Conservation (phyloP, 805 yeast genomes). For the Saccharomycopsis schoenii region DNA sequence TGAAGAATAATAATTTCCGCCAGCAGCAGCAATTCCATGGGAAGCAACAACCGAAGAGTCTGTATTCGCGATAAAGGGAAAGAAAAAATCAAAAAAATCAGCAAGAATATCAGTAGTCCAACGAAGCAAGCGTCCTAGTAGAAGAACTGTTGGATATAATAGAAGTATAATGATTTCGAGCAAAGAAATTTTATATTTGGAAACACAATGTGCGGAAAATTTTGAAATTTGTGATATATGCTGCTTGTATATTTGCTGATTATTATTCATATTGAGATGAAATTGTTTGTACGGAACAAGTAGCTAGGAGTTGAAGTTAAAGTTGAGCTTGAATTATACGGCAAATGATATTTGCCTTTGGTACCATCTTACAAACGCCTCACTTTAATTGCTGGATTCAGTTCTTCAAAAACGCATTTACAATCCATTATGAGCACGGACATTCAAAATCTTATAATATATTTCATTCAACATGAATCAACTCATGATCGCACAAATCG, state of each 20-base stretch:
- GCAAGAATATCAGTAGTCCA: background rate
- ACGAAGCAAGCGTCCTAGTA: background rate
- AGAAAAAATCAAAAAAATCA: background rate
- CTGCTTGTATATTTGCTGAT: background rate
- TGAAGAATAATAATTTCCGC: slow-evolving; percentile 29
- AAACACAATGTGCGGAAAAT: background rate
- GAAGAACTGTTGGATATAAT: background rate
- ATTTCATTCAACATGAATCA: too few relatives aligned
- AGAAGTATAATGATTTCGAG: background rate
- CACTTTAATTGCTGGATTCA: too few relatives aligned
- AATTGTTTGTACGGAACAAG: slow-evolving; percentile 7
- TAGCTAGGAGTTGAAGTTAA: too few relatives aligned
- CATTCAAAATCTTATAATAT: too few relatives aligned
- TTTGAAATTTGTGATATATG: background rate
- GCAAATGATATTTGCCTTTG: too few relatives aligned
- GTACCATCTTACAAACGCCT: too few relatives aligned
- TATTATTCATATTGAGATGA: background rate
- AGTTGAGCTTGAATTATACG: too few relatives aligned
- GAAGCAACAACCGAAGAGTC: background rate
- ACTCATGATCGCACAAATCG: too few relatives aligned
- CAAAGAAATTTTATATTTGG: background rate
- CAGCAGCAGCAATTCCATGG: background rate
- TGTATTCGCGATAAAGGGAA: background rate
- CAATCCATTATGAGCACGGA: too few relatives aligned
- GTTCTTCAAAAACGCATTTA: too few relatives aligned